Conservation (phyloP, 805 yeast species). For the Metschnikowia anglica region DNA sequence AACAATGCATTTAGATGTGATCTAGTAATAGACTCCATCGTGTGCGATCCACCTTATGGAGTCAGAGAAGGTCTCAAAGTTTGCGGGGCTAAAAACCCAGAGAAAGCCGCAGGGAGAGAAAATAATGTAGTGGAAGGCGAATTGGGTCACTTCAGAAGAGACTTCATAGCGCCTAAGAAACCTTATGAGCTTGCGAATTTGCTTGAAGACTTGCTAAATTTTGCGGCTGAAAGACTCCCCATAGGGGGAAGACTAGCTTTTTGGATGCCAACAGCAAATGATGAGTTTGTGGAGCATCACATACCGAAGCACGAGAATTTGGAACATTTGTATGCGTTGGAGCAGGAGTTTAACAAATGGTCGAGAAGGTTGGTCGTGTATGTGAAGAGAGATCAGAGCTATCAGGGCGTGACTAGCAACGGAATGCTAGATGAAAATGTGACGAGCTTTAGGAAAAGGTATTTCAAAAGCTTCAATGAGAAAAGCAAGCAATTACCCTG, state of each 20-base stretch:
- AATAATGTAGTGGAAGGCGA: conserved; percentile 73
- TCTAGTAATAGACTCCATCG: conserved; percentile 70
- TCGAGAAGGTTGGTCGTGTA: conserved; percentile 83
- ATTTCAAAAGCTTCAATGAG: conserved; percentile 63
- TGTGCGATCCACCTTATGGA: conserved; percentile 98
- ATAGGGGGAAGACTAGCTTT: conserved; percentile 80
- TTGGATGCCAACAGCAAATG: conserved; percentile 98
- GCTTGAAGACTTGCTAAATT: conserved; percentile 72
- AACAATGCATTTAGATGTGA: conserved; percentile 73
- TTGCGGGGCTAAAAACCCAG: conserved; percentile 74
- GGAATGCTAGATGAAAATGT: conserved; percentile 50
- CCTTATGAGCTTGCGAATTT: conserved; percentile 79
- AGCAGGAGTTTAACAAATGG: conserved; percentile 92
- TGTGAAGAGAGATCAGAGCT: conserved; percentile 54
- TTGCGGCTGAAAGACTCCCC: conserved; percentile 70
- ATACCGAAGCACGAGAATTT: conserved; percentile 79
- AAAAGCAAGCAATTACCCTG: conserved; percentile 23
- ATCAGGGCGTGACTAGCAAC: conserved; percentile 48
- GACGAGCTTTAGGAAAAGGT: conserved; percentile 65
- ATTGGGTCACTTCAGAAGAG: conserved; percentile 71
- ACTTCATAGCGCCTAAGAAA: conserved; percentile 89
- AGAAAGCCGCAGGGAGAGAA: conserved; percentile 72
- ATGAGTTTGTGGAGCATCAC: conserved; percentile 63
- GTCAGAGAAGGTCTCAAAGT: conserved; percentile 94
- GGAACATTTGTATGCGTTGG: conserved; percentile 69